phyloP scores from a whole-genome alignment of 305 asterid genomes.

The Fraxinus latifolia region DNA sequence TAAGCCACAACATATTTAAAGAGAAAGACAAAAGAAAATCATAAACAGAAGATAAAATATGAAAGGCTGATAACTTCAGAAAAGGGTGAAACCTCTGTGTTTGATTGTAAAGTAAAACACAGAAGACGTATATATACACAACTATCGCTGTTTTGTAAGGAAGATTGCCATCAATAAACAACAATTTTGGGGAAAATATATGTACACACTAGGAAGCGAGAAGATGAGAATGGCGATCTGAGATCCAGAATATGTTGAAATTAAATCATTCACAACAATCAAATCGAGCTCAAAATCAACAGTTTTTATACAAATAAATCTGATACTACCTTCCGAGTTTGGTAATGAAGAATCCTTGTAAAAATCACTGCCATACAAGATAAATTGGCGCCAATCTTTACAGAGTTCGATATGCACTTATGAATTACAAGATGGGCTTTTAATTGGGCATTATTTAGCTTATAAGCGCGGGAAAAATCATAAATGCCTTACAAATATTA shows the following conservation, averaged over 20 bases:
- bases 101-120: not conserved
- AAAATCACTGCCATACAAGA: not conserved
- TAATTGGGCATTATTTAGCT: not conserved
- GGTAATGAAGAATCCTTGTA: not conserved
- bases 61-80: not conserved
- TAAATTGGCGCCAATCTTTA: not conserved
- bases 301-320: not conserved
- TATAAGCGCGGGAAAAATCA: too few species aligned
- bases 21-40: constrained; percentile 3
- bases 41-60: not conserved
- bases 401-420: not conserved
- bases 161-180: not conserved
- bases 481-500: too few species aligned
- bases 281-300: not conserved
- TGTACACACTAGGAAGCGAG: not conserved
- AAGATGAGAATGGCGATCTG: not conserved
- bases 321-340: not conserved
- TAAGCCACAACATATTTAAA: constrained; percentile 21
- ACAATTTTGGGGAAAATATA: not conserved
- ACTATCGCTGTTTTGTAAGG: not conserved
- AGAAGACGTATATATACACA: not conserved
- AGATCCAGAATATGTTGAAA: not conserved
- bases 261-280: not conserved
- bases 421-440: not conserved
- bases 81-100: not conserved